Percentiles rank a stretch among this genome's conserved stretches.
Evolutionary conservation across 2,329 filamentous ascomycete species (phyloP).

Genomic region (Epicoccum nigrum): DNA sequence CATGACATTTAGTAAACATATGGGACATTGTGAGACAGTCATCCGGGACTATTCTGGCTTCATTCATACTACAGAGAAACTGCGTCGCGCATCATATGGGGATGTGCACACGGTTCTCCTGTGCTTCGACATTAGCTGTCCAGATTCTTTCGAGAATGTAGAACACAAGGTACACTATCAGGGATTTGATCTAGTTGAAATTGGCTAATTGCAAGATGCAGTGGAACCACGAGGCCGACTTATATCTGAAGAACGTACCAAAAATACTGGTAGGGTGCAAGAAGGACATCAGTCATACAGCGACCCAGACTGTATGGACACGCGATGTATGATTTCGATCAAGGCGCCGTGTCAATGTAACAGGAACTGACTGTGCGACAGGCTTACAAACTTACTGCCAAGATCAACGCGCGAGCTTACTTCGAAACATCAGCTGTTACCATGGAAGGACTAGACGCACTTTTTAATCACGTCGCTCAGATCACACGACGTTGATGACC

Average conservation of each 20-base stretch:
- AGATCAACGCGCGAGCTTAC: constrained; percentile 22
- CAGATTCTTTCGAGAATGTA: constrained; percentile 18
- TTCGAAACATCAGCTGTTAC: constrained; percentile 24
- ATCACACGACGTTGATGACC: background rate
- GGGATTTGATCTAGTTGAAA: background rate
- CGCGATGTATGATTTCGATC: background rate
- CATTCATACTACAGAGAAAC: background rate
- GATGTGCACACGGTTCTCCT: constrained; percentile 19
- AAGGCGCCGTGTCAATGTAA: background rate
- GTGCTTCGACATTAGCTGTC: constrained; percentile 22
- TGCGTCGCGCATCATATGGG: background rate
- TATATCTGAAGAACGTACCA: constrained; percentile 13
- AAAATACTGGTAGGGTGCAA: constrained; percentile 28
- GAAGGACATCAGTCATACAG: constrained; percentile 10
- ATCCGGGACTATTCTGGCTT: background rate
- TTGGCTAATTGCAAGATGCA: background rate
- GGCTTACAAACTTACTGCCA: constrained; percentile 21
- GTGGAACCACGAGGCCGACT: constrained; percentile 22
- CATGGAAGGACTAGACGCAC: constrained; percentile 14
- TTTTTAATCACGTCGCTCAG: constrained; percentile 21
- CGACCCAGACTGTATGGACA: constrained; percentile 2
- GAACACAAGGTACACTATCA: constrained; percentile 10
- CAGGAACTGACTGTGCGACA: background rate
- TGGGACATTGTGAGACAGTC: background rate
- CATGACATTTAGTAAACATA: background rate